phyloP scores from a whole-genome alignment of 2,329 filamentous ascomycete species.

The Fusarium verticillioides region DNA sequence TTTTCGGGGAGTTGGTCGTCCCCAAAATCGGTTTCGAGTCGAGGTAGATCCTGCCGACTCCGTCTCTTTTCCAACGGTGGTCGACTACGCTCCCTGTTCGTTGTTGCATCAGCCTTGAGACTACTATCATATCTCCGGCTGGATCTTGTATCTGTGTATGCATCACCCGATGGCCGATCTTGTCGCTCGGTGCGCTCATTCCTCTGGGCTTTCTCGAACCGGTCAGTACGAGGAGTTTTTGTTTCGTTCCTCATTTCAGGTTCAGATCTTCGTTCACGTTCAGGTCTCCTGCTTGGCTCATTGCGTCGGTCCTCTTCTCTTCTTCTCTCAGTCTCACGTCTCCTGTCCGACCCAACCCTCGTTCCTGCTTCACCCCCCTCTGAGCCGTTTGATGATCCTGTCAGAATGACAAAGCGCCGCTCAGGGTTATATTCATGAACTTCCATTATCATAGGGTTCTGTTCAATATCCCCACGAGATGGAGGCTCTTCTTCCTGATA shows the following conservation, averaged over 20 bases:
- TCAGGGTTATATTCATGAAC: constrained; percentile 70
- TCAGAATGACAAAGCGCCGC: constrained; percentile 71
- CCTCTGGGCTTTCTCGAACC: constrained; percentile 17
- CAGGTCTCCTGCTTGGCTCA: constrained; percentile 5
- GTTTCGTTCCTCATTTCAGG: constrained; percentile 3
- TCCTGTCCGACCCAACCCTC: constrained; percentile 23
- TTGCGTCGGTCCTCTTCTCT: constrained; percentile 1
- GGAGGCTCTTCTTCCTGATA: constrained; percentile 64
- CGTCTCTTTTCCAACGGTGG: constrained; percentile 45
- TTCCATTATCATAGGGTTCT: constrained; percentile 74
- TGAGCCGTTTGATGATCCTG: constrained; percentile 45
- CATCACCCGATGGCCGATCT: constrained; percentile 18
- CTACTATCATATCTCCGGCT: constrained; percentile 28
- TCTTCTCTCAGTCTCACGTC: constrained; percentile 9
- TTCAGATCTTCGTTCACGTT: constrained; percentile 28
- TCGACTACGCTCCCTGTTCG: constrained; percentile 35
- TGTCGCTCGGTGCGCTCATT: constrained; percentile 21
- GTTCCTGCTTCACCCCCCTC: constrained; percentile 45
- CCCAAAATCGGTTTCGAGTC: constrained; percentile 56
- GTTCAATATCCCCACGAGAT: constrained; percentile 73
- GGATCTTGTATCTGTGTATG: constrained; percentile 18
- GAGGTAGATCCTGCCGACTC: constrained; percentile 56
- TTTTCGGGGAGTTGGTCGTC: constrained; percentile 45
- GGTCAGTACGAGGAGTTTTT: constrained; percentile 24
- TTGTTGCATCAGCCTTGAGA: constrained; percentile 28